Base-by-base conservation (phyloP, 257 asterid genomes). In the Nicotiana benthamiana region DNA sequence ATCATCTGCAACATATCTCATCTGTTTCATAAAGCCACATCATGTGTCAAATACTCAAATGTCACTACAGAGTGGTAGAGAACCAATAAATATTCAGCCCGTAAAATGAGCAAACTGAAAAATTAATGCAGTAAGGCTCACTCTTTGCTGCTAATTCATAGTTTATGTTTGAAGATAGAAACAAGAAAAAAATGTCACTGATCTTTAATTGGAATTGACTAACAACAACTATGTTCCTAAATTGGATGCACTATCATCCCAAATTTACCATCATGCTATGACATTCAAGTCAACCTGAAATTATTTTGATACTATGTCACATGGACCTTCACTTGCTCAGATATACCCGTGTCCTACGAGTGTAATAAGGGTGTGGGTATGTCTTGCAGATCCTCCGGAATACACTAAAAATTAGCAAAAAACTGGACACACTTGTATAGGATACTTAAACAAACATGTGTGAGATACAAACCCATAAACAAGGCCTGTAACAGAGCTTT, bases 1-100 rank as follows among this genome's bases (percentile, higher is more conserved):
- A 85, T 91, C 99, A 79, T 94, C 97, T 1, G 87, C 83, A 61
- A 89, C 97, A 75, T 94, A 94, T 81, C 95, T 91, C 81, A 96
- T 79, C 99, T 96, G 89, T 89, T 82, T 80, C 81, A 79, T 51
- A 16, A n/a, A 34, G 43, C 79, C 79, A 74, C 7, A 48, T 65
- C 74, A 65, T 7, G 74, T 15, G 74, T 30, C 74, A 65, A 28
- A 30, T 16, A 17, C 9, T 30, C 74, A 65, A 28, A 30, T 16
- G 26, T 4, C 61, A 74, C 79, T 74, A 74, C 5, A 5, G 36
- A 24, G 10, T 48, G 79, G 24, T 74, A 48, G 43, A 48, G n/a
- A 72, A 46, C 77, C 52, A 74, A 6, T 7, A 46, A 48, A 48
- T 26, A 5, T 24, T 26, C 51, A 48, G 43, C 61, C 79, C 6